Conservation (phyloP, 352 stramenopile genomes). For the Lagenidium giganteum region DNA sequence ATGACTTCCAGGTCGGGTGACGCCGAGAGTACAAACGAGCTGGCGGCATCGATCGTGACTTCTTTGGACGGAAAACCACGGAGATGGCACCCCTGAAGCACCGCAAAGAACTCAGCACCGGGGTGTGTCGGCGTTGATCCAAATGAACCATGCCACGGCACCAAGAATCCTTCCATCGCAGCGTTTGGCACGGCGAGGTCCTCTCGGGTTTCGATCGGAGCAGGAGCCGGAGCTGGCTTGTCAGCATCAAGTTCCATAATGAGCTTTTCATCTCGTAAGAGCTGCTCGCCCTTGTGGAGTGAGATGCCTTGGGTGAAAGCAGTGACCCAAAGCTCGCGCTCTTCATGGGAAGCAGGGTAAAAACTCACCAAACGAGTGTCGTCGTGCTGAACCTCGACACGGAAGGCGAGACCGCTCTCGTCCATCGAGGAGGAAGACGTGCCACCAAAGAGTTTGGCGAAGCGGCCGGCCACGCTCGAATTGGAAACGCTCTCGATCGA, state of each 20-base stretch:
- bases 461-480: not conserved
- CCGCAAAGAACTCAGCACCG: slow-evolving; percentile 3
- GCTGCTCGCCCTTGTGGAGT: slow-evolving; percentile 41
- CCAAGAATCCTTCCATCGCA: slow-evolving; percentile 51
- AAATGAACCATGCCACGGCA: slow-evolving; percentile 23
- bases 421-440: not conserved
- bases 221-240: no score
- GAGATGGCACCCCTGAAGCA: slow-evolving; percentile 9
- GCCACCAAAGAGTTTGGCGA: not conserved
- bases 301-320: slow-evolving; percentile 33
- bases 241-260: slow-evolving; percentile 32
- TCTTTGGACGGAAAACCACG: slow-evolving; percentile 8
- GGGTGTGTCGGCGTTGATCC: not conserved
- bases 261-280: slow-evolving; percentile 44
- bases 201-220: no score
- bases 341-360: slow-evolving; percentile 27
- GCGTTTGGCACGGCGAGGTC: slow-evolving; percentile 24
- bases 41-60: not conserved
- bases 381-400: not conserved
- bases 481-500: not conserved
- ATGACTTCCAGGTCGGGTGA: slow-evolving; percentile 41
- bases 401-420: not conserved
- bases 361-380: slow-evolving; percentile 4
- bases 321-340: slow-evolving; percentile 35
- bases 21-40: no score